Base-by-base conservation (phyloP, 139 green algal species). In the Medakamo hakoo region DNA sequence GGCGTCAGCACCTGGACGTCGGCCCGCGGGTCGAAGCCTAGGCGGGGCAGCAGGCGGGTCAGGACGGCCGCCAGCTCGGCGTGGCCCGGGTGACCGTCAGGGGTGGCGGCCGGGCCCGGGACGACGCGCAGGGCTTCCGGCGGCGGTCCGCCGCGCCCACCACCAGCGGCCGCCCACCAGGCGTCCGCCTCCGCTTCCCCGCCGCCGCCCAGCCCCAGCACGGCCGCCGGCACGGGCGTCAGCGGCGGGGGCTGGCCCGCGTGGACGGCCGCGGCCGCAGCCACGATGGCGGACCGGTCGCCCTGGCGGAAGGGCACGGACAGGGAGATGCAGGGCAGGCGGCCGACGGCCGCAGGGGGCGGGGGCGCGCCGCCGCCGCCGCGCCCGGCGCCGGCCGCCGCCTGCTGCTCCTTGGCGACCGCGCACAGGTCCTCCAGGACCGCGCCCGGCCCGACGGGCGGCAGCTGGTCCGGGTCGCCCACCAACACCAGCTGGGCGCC, bases 401-500 rank as follows among this genome's bases (percentile, higher is more conserved):
- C 28, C 30, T 4, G 18, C 3, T 3, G 19, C 30, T 5, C 49
- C 25, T 2, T 24, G 3, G 23, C 49, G 1, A 3, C 3, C 60
- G 48, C 26, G 23, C 23, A 18, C n/a, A n/a, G n/a, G 40, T 52
- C 75, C 2, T 57, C 24, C 49, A 88, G 67, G 3, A 84, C 63
- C 1, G 56, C 40, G 27, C 83, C 75, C 1, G 82, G 64, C 14
- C 82, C 82, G 23, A 94, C 79, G 4, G 83, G 77, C 1, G 84
- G 87, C 67, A 94, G 81, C 82, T 94, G 87, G 71, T 94, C 82
- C 5, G 78, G 74, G 66, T 94, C 87, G n/a, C 87, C 87, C 25
- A 94, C 79, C 29, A 94, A 71, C 29, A 94, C 66, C 21, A 94
- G 68, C 64, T 80, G 77, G 62, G 55, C 71, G 26, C 63, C 31